These are phyloP conservation scores for Fusarium humuli DNA, from an alignment of 2,329 filamentous ascomycete genomes.

Conservation along the genomic window DNA sequence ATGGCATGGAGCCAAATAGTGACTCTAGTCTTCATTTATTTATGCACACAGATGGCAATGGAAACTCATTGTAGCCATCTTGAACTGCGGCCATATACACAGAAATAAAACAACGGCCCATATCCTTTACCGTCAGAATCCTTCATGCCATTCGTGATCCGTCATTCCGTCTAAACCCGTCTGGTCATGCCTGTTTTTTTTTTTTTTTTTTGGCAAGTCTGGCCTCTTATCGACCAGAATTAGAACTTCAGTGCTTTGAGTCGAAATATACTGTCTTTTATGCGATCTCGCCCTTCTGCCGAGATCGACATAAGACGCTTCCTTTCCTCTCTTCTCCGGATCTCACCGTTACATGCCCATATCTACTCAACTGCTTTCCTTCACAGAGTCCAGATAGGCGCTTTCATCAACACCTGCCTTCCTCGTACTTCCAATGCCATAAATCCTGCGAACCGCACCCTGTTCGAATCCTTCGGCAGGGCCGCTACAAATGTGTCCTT, in stretches of 20 bases:
- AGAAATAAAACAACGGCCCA: conserved; percentile 35
- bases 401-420: conserved; percentile 79
- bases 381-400: conserved; percentile 74
- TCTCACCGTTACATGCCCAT: neutral
- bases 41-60: conserved; percentile 21
- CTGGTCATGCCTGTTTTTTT: conserved; percentile 21
- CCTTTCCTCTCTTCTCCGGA: conserved; percentile 1
- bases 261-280: conserved; percentile 18
- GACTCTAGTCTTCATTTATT: conserved; percentile 18
- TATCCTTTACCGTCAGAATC: conserved; percentile 33
- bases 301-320: conserved; percentile 1
- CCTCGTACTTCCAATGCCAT: conserved; percentile 79
- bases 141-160: conserved; percentile 29
- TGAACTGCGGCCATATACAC: conserved; percentile 24
- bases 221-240: neutral
- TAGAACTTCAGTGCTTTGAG: neutral
- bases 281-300: neutral
- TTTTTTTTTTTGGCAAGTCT: conserved; percentile 16
- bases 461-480: conserved; percentile 61
- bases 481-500: conserved; percentile 51
- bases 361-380: neutral
- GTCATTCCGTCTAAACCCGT: conserved; percentile 12
- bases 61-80: conserved; percentile 13
- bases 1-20: conserved; percentile 4
- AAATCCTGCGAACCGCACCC: conserved; percentile 81